Base-by-base conservation (phyloP, 2,329 filamentous ascomycete genomes). In the Conoideocrella luteorostrata region DNA sequence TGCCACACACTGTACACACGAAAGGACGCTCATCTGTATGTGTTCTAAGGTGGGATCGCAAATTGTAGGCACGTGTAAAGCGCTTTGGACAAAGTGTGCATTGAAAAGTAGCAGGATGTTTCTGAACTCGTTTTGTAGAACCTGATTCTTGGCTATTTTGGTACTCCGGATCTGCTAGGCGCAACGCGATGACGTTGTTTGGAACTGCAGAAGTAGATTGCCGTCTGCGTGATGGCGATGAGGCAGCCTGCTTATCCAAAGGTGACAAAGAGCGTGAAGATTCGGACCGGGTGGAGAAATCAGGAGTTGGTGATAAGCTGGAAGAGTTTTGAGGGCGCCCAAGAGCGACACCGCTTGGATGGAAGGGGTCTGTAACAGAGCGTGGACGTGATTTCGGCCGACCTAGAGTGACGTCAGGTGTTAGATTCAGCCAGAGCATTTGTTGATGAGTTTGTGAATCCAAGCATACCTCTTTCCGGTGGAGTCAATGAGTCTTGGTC, bases 1-100 rank as follows among this genome's bases (percentile, higher is more conserved):
- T 98, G 41, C 88, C 88, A 55, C 93, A 98, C 7, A 97, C 88
- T 0, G 88, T 96, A 60, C 93, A 98, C 3, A 97, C 91, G 58
- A 97, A 98, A 0, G 93, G 93, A 38, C 93, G 80, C 70, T 98
- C 93, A 57, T 98, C 93, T 0, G 93, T 98, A 60, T 98, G 93
- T 0, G 93, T 98, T 37, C 93, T 86, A 47, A 97, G 67, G 68
- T 98, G 93, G 34, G 91, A 97, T 12, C 93, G 86, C 43, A 98
- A 70, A 58, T 98, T 98, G 68, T 98, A 98, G 0, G 93, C 93
- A 45, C 93, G 80, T 0, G 93, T 98, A 60, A 98, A 98, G 13
- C 88, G 82, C 65, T 98, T 98, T 0, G 93, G 90, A 56, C 93
- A 98, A 7, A 97, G 71, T 9, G 69, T 86, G 63, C 93, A 98